Base-by-base conservation (phyloP, 495 filamentous ascomycete genomes). In the Xylona heveae region DNA sequence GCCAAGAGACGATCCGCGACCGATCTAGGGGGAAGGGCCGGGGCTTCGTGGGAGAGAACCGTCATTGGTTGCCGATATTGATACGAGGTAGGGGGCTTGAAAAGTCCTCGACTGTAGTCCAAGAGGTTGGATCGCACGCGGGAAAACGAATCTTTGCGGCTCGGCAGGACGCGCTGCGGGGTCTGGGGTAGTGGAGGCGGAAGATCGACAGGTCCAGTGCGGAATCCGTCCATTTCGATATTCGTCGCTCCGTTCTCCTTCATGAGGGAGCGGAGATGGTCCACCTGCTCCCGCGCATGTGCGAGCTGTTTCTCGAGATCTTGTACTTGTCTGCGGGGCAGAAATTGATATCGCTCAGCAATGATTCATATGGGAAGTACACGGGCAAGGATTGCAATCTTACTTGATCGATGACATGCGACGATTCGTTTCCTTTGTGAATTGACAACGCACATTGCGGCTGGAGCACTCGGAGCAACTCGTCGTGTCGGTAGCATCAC, bases 371-470 rank as follows among this genome's bases (percentile, higher is more conserved):
- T 20, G 23, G 7, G 20, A 28, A 15, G 24, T n/a, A 24, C 12
- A 5, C 5, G 30, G 13, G 15, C 12, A n/a, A 36, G 26, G 18
- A 9, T 28, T 19, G 19, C 6, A 30, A 22, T 18, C 63, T 42
- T 52, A 74, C 71, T 95, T 97, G 51, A 95, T 94, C 9, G 84
- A 93, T 28, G 88, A 94, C 88, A 97, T 97, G 39, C 88, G 71
- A 29, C 90, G 71, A 52, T 97, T 97, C 14, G 88, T 95, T 52
- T 97, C 88, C 57, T 97, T 97, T 28, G 88, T 97, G 48, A 97
- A 97, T 50, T 93, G 85, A 46, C 88, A 97, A 48, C 88, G 90
- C 30, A 93, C 84, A 47, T 79, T 84, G 40, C 88, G 70, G 45
- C 80, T 92, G 9, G 78, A 78, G 55, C 88, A 97, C 56, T 97